Evolutionary conservation across 2,329 filamentous ascomycete species (phyloP).

Genomic region (Tolypocladium endophyticum): DNA sequence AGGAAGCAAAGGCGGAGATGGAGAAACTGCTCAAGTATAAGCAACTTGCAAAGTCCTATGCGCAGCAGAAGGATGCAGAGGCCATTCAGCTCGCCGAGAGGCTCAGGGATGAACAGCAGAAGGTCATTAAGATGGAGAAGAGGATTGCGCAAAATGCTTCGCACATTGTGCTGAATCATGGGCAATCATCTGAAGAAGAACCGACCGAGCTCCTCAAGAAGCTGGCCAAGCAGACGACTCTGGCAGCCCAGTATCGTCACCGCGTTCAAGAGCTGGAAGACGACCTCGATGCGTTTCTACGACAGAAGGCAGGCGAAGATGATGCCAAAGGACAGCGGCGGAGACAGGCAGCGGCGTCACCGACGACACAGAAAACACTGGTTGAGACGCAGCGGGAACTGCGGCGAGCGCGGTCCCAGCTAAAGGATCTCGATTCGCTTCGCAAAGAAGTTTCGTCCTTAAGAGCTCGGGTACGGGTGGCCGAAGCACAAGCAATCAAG

Average conservation of each 20-base stretch:
- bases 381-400: slow-evolving; percentile 44
- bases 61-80: slow-evolving; percentile 66
- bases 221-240: slow-evolving; percentile 45
- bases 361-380: slow-evolving; percentile 39
- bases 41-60: slow-evolving; percentile 67
- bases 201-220: slow-evolving; percentile 39
- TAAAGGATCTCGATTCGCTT: slow-evolving; percentile 39
- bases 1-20: slow-evolving; percentile 62
- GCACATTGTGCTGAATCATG: slow-evolving; percentile 33
- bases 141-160: slow-evolving; percentile 49
- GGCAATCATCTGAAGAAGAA: slow-evolving; percentile 27
- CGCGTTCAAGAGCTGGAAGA: slow-evolving; percentile 49
- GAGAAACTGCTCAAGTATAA: slow-evolving; percentile 72
- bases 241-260: slow-evolving; percentile 46
- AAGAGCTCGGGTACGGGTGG: slow-evolving; percentile 37
- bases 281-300: slow-evolving; percentile 30
- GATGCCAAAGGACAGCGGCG: slow-evolving; percentile 20
- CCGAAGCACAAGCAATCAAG: slow-evolving; percentile 26
- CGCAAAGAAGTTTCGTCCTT: slow-evolving; percentile 42
- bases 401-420: slow-evolving; percentile 41
- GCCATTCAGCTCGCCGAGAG: slow-evolving; percentile 54
- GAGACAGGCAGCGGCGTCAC: slow-evolving; percentile 31
- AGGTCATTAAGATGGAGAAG: slow-evolving; percentile 52
- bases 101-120: slow-evolving; percentile 58
- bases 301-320: slow-evolving; percentile 22